phyloP scores from a whole-genome alignment of 2,329 filamentous ascomycete genomes.

The Domatiomyces catenatus region DNA sequence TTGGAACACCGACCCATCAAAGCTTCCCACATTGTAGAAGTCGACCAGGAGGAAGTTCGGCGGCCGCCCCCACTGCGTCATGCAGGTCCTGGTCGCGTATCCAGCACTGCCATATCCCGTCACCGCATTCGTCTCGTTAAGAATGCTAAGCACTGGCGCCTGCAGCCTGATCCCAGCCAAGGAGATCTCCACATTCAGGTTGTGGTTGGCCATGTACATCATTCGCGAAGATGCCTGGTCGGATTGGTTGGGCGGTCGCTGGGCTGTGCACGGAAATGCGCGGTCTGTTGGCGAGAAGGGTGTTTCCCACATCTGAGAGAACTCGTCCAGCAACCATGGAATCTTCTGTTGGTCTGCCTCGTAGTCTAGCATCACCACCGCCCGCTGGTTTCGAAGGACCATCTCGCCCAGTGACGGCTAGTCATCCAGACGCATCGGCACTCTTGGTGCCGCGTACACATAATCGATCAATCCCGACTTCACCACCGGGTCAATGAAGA shows the following conservation, averaged over 20 bases:
- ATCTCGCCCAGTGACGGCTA: slow-evolving; percentile 74
- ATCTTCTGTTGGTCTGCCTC: slow-evolving; percentile 60
- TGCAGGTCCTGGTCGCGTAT: slow-evolving; percentile 47
- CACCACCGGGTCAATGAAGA: slow-evolving; percentile 55
- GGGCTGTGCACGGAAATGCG: slow-evolving; percentile 59
- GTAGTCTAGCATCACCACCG: slow-evolving; percentile 75
- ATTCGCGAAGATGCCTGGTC: slow-evolving; percentile 39
- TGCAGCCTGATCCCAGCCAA: slow-evolving; percentile 49
- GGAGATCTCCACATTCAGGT: slow-evolving; percentile 64
- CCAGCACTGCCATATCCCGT: slow-evolving; percentile 54
- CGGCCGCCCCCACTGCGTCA: slow-evolving; percentile 47
- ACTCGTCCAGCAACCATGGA: slow-evolving; percentile 77
- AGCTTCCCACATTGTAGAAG: slow-evolving; percentile 60
- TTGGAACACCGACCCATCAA: slow-evolving; percentile 60
- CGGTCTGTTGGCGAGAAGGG: slow-evolving; percentile 60
- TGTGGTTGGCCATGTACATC: slow-evolving; percentile 80
- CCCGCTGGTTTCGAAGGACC: slow-evolving; percentile 55
- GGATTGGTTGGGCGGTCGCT: slow-evolving; percentile 51
- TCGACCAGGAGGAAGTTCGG: slow-evolving; percentile 73
- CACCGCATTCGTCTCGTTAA: slow-evolving; percentile 58
- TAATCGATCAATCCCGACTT: slow-evolving; percentile 56
- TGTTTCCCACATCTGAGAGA: slow-evolving; percentile 80
- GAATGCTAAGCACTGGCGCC: slow-evolving; percentile 53
- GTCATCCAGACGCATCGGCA: slow-evolving; percentile 55
- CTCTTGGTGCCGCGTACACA: slow-evolving; percentile 55